Evolutionary conservation across 257 asterid species (phyloP), one percentile per base, ranked within the genome.

Genomic region (Nicotiana attenuata): DNA sequence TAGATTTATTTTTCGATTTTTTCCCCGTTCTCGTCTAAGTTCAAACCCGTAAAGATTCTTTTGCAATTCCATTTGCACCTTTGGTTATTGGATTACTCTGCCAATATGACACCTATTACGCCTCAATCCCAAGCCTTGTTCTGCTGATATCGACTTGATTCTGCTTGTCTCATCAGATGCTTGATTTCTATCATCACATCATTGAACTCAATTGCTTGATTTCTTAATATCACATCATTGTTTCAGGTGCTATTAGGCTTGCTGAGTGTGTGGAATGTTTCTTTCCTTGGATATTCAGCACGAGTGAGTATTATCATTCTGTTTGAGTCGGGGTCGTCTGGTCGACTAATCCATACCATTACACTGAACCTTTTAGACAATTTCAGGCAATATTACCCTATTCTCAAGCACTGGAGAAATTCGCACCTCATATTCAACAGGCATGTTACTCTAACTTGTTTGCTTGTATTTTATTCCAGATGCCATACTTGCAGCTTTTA

Each of bases 361-460:
- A 64, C 64, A 61, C 69, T 28, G 33, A 80, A 35, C 76, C 31
- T 56, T 50, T 80, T 26, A 52, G 28, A 41, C 7, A 20, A 61
- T 84, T 87, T 88, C 92, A 96, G 99, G 99, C 98, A 75, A 96
- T 96, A 85, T 90, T 96, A 87, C 99, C 99, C 64, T 96, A 96
- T 88, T 88, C 94, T 82, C 99, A 96, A 89, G 99, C 99, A 56
- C 88, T 96, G 91, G 99, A 96, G 86, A 96, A 96, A 83, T 83
- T 96, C 83, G 97, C 99, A 73, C 98, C 99, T 29, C 99, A 96
- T 87, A 92, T 96, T 85, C 99, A 96, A 91, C 99, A 96, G 98
- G 98, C 88, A 89, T 85, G 91, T 82, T 83, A 81, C 80, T 75
- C 61, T 85, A 73, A 14, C 79, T 84, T 65, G 67, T 81, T 60